Evolutionary conservation across 495 filamentous ascomycete genomes (phyloP), one percentile per base, ranked within the genome.

Genomic region (Aspergillus saccharolyticus): DNA sequence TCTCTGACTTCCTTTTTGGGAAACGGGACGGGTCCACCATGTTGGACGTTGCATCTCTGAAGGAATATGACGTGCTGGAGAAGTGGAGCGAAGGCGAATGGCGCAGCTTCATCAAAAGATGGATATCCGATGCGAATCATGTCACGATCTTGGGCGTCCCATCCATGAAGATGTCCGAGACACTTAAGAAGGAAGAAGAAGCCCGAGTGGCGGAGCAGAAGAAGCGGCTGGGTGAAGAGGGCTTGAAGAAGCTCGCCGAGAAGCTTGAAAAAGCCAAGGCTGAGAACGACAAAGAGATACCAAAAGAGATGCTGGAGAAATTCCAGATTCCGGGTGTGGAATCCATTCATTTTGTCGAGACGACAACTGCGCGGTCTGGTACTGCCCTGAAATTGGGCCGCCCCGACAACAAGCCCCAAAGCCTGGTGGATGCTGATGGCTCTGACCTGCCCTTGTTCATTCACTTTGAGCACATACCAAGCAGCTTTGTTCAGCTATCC

Each of bases 391-490:
- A 83, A 56, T 73, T 90, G 56, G 90, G 90, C 9, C 76, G 64
- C 25, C 75, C 82, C 0, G 74, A 85, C 19, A 93, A 90, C 64
- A 64, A 78, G 0, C 78, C 87, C n/a, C 94, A 98, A 68, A 80
- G 85, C 53, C 66, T 86, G 46, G 81, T 98, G 50, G 89, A 96
- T 63, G 76, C 79, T 20, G 85, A 91, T 53, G 76, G 79, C 9
- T 61, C 79, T 3, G 79, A 80, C 49, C 61, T 83, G 42, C 89
- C 92, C 1, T 77, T 96, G 2, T 99, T 96, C 71, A 80, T 99
- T n/a, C 95, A 99, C 72, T 99, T 94, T 63, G 94, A 99, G 74
- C 83, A 96, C 63, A 87, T 96, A 30, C 83, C 85, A 30, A 92
- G 89, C 45, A 93, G 88, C 63, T 99, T 99, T 66, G 90, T 96